Base-by-base conservation (phyloP, 2,329 filamentous ascomycete species). In the Cladosporium sp. region DNA sequence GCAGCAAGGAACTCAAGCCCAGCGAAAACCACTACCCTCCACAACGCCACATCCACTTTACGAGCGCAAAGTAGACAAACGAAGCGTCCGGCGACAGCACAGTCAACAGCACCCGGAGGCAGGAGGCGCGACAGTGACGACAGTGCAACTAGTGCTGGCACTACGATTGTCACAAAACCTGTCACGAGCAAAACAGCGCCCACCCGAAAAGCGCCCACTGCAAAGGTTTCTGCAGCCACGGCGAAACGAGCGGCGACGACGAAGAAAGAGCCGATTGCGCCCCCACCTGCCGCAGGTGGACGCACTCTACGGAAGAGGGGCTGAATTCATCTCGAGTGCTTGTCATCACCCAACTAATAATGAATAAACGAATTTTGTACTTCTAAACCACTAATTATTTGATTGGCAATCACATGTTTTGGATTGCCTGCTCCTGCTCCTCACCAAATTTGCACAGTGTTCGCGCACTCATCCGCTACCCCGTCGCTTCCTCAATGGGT, bases 21-120 rank as follows among this genome's bases (percentile, higher is more conserved):
- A 67, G 83, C 56, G 60, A 70, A 64, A 25, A 61, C 55, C 15
- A 42, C 56, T 51, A 85, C 45, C 78, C 28, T 32, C 28, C 79
- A 62, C 80, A 47, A 45, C 10, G 8, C 28, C 28, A 32, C 28
- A 32, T 85, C 47, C 78, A 80, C 63, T 79, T 74, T 65, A 81
- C 85, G 82, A 78, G 85, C 42, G 79, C 86, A 66, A 83, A 83
- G 72, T 79, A 83, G 49, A 83, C 69, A 85, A 67, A 76, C 78
- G 1, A 79, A 80, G 9, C 78, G 82, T 39, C 69, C 68, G 5
- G 75, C 78, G 39, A 59, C 62, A 34, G 58, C 61, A 17, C 73
- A 75, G 28, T 69, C 76, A 19, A 67, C 74, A 34, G 67, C 73
- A 0, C 44, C 50, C 10, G 62, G 65, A 22, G 51, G 56, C 50